Conservation (phyloP, 345 rosid species). For the Chamaenerion angustifolium region DNA sequence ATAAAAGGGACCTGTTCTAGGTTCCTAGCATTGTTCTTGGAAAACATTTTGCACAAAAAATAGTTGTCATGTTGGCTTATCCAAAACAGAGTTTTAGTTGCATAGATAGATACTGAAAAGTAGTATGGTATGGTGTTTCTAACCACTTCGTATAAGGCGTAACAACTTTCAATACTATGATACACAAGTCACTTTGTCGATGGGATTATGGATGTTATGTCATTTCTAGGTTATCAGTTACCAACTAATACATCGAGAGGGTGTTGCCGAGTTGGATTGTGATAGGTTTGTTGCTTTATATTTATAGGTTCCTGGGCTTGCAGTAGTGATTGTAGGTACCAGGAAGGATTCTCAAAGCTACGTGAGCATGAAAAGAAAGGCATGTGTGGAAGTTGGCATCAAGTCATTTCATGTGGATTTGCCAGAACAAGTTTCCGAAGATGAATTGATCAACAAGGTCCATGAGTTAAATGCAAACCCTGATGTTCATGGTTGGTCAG, state of each 20-base stretch:
- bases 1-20: no score
- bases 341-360: slow-evolving; percentile 85
- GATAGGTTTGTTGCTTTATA: not conserved
- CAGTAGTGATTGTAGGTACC: slow-evolving; percentile 70
- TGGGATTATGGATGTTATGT: not conserved
- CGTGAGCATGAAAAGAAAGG: slow-evolving; percentile 82
- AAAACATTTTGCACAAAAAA: no score
- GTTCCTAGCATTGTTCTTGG: no score
- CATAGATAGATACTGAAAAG: no score
- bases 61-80: no score
- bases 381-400: slow-evolving; percentile 87
- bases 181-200: no score
- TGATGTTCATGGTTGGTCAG: slow-evolving; percentile 60
- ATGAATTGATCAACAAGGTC: slow-evolving; percentile 68
- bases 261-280: not conserved
- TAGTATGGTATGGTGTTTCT: no score
- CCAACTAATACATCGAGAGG: no score
- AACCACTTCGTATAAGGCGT: no score
- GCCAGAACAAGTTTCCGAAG: slow-evolving; percentile 62
- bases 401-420: slow-evolving; percentile 61
- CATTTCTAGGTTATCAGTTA: not conserved
- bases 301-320: slow-evolving; percentile 72
- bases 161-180: no score
- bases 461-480: slow-evolving; percentile 65
- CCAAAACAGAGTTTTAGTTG: no score